Percentiles rank a stretch among this genome's conserved stretches.
phyloP scores from a whole-genome alignment of 192 early-diverging fungal genomes.

The Oehlia diaphana region DNA sequence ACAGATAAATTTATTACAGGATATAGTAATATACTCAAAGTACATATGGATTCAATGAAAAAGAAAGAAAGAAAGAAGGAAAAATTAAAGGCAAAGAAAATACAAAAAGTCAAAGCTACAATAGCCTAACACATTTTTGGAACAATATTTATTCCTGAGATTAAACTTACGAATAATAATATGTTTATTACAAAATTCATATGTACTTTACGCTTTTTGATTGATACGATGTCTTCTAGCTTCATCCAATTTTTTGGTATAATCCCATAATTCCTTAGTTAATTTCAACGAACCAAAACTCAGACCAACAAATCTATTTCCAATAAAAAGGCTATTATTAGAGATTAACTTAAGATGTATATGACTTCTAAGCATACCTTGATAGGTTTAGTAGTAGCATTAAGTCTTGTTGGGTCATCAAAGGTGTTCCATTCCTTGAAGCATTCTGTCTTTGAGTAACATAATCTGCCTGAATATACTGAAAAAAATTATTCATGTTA shows the following conservation, averaged over 20 bases:
- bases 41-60: constrained; percentile 50
- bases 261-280: constrained; percentile 38
- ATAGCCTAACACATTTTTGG: not conserved
- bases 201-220: not conserved
- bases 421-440: not conserved
- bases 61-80: constrained; percentile 52
- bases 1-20: constrained; percentile 41
- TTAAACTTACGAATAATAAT: no score
- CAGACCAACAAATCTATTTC: constrained; percentile 38
- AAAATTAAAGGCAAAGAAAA: constrained; percentile 33
- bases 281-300: constrained; percentile 42
- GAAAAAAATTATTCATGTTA: not conserved
- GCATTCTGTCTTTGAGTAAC: constrained; percentile 41
- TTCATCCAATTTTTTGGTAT: constrained; percentile 39
- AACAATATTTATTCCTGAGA: no score
- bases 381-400: constrained; percentile 41
- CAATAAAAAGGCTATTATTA: not conserved
- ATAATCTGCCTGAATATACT: constrained; percentile 44
- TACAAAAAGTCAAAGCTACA: constrained; percentile 17
- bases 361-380: constrained; percentile 30
- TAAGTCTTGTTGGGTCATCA: constrained; percentile 43
- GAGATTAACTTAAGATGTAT: not conserved
- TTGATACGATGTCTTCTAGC: constrained; percentile 17
- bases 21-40: constrained; percentile 43
- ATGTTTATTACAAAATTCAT: not conserved